A percentile compares a stretch with the other conserved stretches of the same genome.
Conservation (phyloP, 106 monocot genomes). For the Dendrobium chrysotoxum region DNA sequence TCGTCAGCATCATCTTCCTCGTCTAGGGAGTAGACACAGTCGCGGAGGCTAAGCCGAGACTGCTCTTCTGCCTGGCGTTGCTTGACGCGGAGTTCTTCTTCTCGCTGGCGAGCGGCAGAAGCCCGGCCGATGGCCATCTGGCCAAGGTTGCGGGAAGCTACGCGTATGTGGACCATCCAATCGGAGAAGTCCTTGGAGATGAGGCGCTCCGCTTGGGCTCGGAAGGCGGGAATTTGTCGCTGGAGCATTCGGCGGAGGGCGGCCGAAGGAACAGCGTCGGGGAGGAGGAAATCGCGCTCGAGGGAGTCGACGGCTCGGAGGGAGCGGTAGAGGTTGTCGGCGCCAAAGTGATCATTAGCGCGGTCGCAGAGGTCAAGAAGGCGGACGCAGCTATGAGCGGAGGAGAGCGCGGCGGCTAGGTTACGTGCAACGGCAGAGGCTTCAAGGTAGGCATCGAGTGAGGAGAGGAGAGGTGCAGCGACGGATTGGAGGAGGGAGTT, state of each 20-base stretch:
- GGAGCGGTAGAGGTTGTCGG: constrained; percentile 60
- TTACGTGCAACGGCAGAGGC: constrained; percentile 55
- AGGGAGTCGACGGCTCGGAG: constrained; percentile 63
- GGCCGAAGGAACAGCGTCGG: constrained; percentile 35
- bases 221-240: constrained; percentile 59
- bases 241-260: constrained; percentile 74
- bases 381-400: constrained; percentile 41
- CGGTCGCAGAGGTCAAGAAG: constrained; percentile 50
- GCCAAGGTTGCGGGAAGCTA: constrained; percentile 73
- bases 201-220: constrained; percentile 60
- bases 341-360: constrained; percentile 52
- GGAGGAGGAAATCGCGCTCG: constrained; percentile 40
- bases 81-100: constrained; percentile 76
- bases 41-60: constrained; percentile 22
- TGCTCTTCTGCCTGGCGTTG: constrained; percentile 78
- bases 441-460: constrained; percentile 68
- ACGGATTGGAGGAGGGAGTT: constrained; percentile 66
- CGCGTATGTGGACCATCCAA: constrained; percentile 96
- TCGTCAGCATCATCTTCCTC: constrained; percentile 39
- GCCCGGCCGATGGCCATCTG: constrained; percentile 90
- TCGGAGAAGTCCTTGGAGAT: constrained; percentile 76
- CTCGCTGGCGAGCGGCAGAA: constrained; percentile 81
- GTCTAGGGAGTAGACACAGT: constrained; percentile 32
- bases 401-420: constrained; percentile 39
- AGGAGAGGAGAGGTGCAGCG: constrained; percentile 54